Evolutionary conservation across 768 basidiomycete genomes (phyloP).

Genomic region (Tylopilus plumbeoviolaceoides): DNA sequence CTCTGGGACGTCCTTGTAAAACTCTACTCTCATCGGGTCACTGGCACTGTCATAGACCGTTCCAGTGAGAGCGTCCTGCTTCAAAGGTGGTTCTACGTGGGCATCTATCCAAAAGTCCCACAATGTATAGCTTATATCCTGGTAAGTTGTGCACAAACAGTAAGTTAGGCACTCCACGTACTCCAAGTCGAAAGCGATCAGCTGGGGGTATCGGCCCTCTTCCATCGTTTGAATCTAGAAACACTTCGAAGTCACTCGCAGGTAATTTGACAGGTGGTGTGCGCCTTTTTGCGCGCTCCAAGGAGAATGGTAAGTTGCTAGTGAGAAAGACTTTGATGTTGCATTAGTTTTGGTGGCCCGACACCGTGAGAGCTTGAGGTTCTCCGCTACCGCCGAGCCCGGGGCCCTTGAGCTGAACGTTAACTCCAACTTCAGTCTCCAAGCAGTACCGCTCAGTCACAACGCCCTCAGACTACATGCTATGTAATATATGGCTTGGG

Average conservation of each 20-base stretch:
- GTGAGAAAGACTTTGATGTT: background rate
- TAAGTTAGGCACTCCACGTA: conserved; percentile 32
- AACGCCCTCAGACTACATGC: too few species aligned
- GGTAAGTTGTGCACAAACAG: background rate
- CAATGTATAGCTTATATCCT: conserved; percentile 61
- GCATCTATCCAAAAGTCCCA: conserved; percentile 89
- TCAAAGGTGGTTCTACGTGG: conserved; percentile 60
- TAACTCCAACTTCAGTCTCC: too few species aligned
- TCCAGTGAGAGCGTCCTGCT: conserved; percentile 33
- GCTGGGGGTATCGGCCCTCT: conserved; percentile 44
- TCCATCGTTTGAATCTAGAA: conserved; percentile 12
- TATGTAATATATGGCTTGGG: too few species aligned
- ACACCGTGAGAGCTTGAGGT: too few species aligned
- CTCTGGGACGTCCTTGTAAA: conserved; percentile 73
- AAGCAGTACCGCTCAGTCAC: too few species aligned
- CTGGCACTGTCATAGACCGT: conserved; percentile 22
- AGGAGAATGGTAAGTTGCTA: background rate
- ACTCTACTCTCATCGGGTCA: conserved; percentile 41
- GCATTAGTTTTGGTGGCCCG: background rate
- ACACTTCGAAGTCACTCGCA: background rate
- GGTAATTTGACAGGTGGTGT: background rate
- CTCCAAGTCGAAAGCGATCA: conserved; percentile 83
- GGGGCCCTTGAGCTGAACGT: too few species aligned
- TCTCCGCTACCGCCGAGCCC: too few species aligned
- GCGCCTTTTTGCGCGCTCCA: background rate